These are phyloP conservation scores for Penicillium sp. DNA, from an alignment of 2,329 filamentous ascomycete genomes.

Conservation along the genomic window DNA sequence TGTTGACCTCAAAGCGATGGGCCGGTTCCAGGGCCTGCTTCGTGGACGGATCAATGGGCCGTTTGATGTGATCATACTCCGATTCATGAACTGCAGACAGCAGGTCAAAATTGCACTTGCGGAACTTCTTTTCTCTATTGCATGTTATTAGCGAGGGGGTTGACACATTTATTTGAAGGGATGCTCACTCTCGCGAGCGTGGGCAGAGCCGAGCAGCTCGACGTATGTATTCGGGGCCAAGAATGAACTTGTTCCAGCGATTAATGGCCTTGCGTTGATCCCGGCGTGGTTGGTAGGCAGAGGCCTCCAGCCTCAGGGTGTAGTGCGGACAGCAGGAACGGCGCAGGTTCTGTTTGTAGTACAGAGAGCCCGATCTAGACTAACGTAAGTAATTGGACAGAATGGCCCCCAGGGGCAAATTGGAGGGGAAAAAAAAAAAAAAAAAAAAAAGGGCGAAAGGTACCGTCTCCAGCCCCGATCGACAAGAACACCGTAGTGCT, in stretches of 20 bases:
- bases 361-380: constrained; percentile 51
- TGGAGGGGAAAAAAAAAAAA: not conserved
- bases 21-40: constrained; percentile 52
- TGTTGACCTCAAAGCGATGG: constrained; percentile 53
- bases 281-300: constrained; percentile 47
- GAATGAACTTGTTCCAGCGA: constrained; percentile 52
- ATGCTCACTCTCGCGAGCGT: constrained; percentile 47
- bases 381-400: constrained; percentile 14
- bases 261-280: constrained; percentile 55
- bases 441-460: constrained; percentile 1
- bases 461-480: constrained; percentile 56
- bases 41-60: constrained; percentile 49
- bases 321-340: constrained; percentile 89
- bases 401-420: not conserved
- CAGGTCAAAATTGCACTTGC: constrained; percentile 50
- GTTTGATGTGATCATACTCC: constrained; percentile 50
- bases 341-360: constrained; percentile 62
- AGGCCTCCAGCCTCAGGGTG: constrained; percentile 52
- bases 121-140: constrained; percentile 48
- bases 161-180: not conserved
- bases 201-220: constrained; percentile 52
- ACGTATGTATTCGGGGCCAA: constrained; percentile 53
- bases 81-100: constrained; percentile 46
- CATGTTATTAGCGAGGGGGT: constrained; percentile 11
- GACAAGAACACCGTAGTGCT: constrained; percentile 53